Evolutionary conservation across 768 basidiomycete genomes (phyloP), one percentile per base, ranked within the genome.

Genomic region (Tephrocybe sp.): DNA sequence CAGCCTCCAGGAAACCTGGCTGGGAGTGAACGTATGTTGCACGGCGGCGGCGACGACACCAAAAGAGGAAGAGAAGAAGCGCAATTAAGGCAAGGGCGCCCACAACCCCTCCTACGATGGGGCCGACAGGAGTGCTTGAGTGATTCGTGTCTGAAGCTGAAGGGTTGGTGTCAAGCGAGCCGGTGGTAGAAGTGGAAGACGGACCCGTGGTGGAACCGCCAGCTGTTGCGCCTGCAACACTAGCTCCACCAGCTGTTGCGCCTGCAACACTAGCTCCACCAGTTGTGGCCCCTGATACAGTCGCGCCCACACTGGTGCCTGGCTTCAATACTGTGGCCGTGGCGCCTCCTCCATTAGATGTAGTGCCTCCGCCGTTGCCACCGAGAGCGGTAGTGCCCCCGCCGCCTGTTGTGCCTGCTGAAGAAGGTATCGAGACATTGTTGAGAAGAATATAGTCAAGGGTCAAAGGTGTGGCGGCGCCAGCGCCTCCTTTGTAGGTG

Each of bases 101-200:
- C 1, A 54, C 33, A 4, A 56, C 46, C 1, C 51, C 58, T 9
- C 55, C 58, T 1, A 56, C 40, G 13, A 56, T 49, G 10, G 55
- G 40, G 17, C 57, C 54, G 17, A 56, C 19, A 5, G 41, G 54
- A 16, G 48, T 35, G n/a, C 23, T 31, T 14, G 38, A n/a, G 17
- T 48, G 43, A 2, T 11, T 8, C 8, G 8, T 23, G 7, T 22
- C n/a, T 33, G 49, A 35, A 3, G 17, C 1, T 17, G 30, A 10
- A 14, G 49, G 30, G 13, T 16, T 22, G 10, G 35, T 45, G 11
- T 17, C 35, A 4, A 17, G 11, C 11, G 35, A 36, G 11, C 13
- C 35, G 11, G 17, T 36, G 14, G 6, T 17, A 2, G 19, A 14
- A 32, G 30, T 8, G 12, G 38, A 2, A 16, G n/a, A 11, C 35